phyloP scores from a whole-genome alignment of 805 yeast species.

The Candida loeiensis region DNA sequence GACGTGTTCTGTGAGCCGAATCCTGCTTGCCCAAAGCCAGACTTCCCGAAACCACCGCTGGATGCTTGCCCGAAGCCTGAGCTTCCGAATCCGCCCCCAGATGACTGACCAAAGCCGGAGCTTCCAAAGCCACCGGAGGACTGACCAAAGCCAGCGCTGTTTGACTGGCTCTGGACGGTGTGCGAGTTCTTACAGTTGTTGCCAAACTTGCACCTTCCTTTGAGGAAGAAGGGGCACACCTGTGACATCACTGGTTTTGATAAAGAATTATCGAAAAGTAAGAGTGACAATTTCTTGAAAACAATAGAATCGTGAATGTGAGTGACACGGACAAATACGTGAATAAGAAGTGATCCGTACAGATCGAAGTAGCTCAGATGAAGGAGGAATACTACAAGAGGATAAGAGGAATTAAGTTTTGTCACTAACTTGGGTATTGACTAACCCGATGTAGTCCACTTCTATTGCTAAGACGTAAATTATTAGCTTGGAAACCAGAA shows the following conservation, averaged over 20 bases:
- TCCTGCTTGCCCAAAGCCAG: neutral
- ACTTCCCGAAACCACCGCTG: constrained; percentile 1
- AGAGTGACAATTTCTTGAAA: neutral
- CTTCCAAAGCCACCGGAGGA: constrained; percentile 3
- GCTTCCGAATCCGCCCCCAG: constrained; percentile 20
- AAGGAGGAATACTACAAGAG: too few relatives aligned
- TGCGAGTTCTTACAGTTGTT: constrained; percentile 10
- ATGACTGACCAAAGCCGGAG: constrained; percentile 5
- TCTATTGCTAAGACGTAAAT: too few relatives aligned
- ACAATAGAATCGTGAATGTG: too few relatives aligned
- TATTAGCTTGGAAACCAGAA: too few relatives aligned
- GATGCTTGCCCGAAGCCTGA: constrained; percentile 6
- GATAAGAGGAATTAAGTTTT: too few relatives aligned
- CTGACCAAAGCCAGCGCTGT: constrained; percentile 1
- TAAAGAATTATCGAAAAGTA: neutral
- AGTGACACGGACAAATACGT: too few relatives aligned
- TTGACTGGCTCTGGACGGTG: neutral
- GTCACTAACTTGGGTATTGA: too few relatives aligned
- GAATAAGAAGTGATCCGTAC: too few relatives aligned
- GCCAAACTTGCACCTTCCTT: constrained; percentile 13
- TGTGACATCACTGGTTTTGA: neutral
- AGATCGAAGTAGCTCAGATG: too few relatives aligned
- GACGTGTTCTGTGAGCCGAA: too few relatives aligned
- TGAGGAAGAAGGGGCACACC: constrained; percentile 10
- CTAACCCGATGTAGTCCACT: too few relatives aligned